Evolutionary conservation across 139 green algal species (phyloP), one percentile per base, ranked within the genome.

Genomic region (Yamagishiella unicocca): DNA sequence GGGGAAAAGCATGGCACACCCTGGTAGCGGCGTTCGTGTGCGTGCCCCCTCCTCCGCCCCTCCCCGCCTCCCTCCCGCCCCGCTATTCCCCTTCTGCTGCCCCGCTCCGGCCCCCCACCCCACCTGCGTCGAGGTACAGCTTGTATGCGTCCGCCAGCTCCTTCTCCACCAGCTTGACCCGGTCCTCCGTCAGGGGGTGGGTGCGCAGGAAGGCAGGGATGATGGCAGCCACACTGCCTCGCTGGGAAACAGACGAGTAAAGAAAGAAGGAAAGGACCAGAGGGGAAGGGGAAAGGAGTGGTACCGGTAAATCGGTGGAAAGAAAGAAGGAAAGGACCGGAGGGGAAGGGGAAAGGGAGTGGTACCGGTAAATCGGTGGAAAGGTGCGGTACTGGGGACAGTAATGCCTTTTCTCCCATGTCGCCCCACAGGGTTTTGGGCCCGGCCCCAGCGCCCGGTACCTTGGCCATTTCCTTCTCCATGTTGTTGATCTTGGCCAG

Each of bases 141-240:
- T 24, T n/a, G 29, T 87, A 83, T 24, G 91, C 93, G 50, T 94
- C 86, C 22, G 85, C 82, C 31, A 96, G 66, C 40, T 91, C 62
- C 33, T 79, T 21, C 58, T 86, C 68, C 9, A 93, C 90, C 19
- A 45, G 40, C 29, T 87, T 62, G 19, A 97, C 89, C 2, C 96
- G 89, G 31, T 95, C 92, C 31, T 93, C 68, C 2, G 91, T 94
- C 14, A 96, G 76, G 2, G 96, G 96, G 87, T 98, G 96, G 3
- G 96, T 98, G 54, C 94, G 90, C 38, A 98, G 88, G 45, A 98
- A 93, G 21, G 77, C 17, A 58, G 12, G 50, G 50, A 17, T 58
- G 12, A 58, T 17, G 12, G 50, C 50, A 12, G 50, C 50, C 50
- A 17, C 50, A 17, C 50, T 12, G 50, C 50, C 17, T 25, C 8